Base-by-base conservation (phyloP, 2,329 filamentous ascomycete genomes). In the Diaporthe vexans region DNA sequence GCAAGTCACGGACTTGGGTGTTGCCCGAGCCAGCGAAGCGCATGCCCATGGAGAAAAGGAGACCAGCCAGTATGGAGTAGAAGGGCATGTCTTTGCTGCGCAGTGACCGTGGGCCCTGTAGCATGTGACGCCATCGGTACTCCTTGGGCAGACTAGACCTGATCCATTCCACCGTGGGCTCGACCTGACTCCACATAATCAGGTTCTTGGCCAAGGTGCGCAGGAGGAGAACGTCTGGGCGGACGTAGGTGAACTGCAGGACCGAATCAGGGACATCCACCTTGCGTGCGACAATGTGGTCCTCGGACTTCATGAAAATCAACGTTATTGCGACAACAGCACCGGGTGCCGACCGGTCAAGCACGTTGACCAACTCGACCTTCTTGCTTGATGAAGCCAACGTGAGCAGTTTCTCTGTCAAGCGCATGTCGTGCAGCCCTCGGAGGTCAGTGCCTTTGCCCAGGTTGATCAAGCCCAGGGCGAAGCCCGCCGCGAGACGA, bases 281-380 rank as follows among this genome's bases (percentile, higher is more conserved):
- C 85, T 98, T 98, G 73, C 93, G 91, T 4, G 97, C 97, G 26
- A 99, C 90, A 21, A 94, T 91, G 74, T 91, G 89, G 80, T 99
- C 94, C 77, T 97, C 94, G 0, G 96, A 97, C 83, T 98, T 98
- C 94, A 99, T 97, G 82, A 96, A 99, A 43, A 99, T 96, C 71
- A 99, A 89, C 1, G 95, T 91, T 74, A 98, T 88, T 0, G 97
- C 96, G 79, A 98, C 91, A 10, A 97, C 95, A 1, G 97, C 96
- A n/a, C 94, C 97, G 2, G 97, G 94, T 13, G 95, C 97, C 8
- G 96, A 95, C 78, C 96, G 93, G 81, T 99, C 97, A 4, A 98
- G 89, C 13, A 98, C 92, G 79, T 99, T 96, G 33, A 98, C 95
- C 51, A 97, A 89, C 78, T 97, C 93, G 17, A 98, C 95, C 75